phyloP scores from a whole-genome alignment of 176 grass and related monocot genomes.

The Urochloa ruziziensis region DNA sequence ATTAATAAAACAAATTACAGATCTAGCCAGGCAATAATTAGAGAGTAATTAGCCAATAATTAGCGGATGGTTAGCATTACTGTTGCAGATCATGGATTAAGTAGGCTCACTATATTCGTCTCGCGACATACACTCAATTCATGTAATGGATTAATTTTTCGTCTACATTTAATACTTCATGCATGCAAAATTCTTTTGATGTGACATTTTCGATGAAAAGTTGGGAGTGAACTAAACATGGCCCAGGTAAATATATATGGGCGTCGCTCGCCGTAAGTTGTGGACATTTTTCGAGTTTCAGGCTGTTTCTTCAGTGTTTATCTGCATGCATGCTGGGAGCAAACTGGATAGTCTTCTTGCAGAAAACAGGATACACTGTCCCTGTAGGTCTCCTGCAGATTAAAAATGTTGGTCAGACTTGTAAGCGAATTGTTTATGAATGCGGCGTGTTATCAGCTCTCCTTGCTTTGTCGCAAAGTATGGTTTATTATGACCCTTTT shows the following conservation, averaged over 20 bases:
- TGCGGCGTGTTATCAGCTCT: neutral
- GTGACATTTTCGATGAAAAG: too few relatives aligned
- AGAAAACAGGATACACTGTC: neutral
- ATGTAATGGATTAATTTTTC: too few relatives aligned
- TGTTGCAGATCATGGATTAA: too few relatives aligned
- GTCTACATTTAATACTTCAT: too few relatives aligned
- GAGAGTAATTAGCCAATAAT: too few relatives aligned
- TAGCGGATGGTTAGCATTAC: too few relatives aligned
- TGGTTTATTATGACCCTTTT: neutral
- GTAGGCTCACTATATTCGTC: too few relatives aligned
- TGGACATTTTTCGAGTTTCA: neutral
- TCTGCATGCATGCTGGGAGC: neutral
- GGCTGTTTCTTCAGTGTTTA: neutral
- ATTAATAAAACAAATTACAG: too few relatives aligned
- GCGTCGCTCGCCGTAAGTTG: neutral
- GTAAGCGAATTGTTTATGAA: neutral
- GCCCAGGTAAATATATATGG: neutral
- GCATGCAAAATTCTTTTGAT: too few relatives aligned
- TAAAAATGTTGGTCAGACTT: neutral
- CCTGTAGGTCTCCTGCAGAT: neutral
- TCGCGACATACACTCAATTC: too few relatives aligned
- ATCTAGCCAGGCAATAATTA: too few relatives aligned
- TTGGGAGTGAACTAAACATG: too few relatives aligned
- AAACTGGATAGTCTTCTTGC: neutral
- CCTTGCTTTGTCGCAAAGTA: neutral